These are phyloP conservation scores for Papiliotrema flavescens DNA, from an alignment of 1,284 basidiomycete genomes.

Conservation along the genomic window DNA sequence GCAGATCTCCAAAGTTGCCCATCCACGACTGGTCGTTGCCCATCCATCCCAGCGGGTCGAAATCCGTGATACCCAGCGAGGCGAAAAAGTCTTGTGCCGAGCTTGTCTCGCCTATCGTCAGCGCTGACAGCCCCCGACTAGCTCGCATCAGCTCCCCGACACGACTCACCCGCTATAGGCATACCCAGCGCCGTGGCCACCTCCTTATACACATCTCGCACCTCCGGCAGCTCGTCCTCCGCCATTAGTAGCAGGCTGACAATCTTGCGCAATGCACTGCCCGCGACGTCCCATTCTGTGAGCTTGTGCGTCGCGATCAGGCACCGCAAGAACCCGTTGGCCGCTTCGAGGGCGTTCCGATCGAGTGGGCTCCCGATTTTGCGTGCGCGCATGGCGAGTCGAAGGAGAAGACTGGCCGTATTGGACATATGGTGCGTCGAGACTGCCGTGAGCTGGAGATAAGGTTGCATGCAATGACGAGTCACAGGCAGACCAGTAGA, in stretches of 20 bases:
- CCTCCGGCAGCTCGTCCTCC: slow-evolving; percentile 12
- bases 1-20: neutral
- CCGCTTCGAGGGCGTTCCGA: neutral
- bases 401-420: slow-evolving; percentile 22
- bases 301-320: too few species aligned
- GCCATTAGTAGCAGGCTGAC: slow-evolving; percentile 15
- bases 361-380: neutral
- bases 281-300: slow-evolving; percentile 29
- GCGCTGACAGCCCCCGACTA: neutral
- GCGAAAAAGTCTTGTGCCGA: neutral
- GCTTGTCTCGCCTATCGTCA: neutral
- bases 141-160: neutral
- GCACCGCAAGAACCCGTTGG: too few species aligned
- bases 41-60: neutral
- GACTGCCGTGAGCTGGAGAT: slow-evolving; percentile 11
- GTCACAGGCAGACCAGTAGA: slow-evolving; percentile 39
- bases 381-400: slow-evolving; percentile 16
- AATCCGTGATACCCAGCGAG: neutral
- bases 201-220: slow-evolving; percentile 9
- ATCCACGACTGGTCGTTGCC: neutral
- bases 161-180: slow-evolving; percentile 5
- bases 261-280: slow-evolving; percentile 27
- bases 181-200: slow-evolving; percentile 11
- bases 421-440: slow-evolving; percentile 33
- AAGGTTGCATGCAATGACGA: neutral